These are phyloP conservation scores for Sanghuangporus weigelae DNA, from an alignment of 1,284 basidiomycete genomes.

Conservation along the genomic window DNA sequence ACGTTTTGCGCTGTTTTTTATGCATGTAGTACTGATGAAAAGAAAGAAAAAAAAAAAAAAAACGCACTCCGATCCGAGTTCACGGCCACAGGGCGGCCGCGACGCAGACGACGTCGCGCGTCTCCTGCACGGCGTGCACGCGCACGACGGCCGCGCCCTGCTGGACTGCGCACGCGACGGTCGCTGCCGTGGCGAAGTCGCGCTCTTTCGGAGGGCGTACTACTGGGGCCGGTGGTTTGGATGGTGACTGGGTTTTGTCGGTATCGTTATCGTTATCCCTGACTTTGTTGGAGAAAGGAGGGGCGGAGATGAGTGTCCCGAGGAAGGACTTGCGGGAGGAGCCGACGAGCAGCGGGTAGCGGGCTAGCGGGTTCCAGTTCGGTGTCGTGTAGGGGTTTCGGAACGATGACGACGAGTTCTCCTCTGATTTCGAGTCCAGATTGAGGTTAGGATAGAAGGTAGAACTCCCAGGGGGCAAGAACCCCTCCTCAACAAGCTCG, in stretches of 20 bases:
- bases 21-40: too few species aligned
- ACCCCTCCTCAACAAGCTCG: conserved; percentile 39
- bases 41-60: too few species aligned
- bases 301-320: conserved; percentile 51
- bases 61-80: neutral
- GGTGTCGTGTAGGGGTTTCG: neutral
- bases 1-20: too few species aligned
- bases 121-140: conserved; percentile 79
- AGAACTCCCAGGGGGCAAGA: conserved; percentile 18
- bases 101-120: conserved; percentile 55
- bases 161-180: conserved; percentile 72
- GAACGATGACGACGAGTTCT: too few species aligned
- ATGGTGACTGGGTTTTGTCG: too few species aligned
- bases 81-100: conserved; percentile 35
- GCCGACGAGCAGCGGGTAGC: conserved; percentile 75
- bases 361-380: conserved; percentile 47
- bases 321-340: conserved; percentile 83
- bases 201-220: conserved; percentile 59
- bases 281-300: conserved; percentile 6
- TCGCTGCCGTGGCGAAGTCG: conserved; percentile 77
- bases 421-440: neutral
- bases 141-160: conserved; percentile 73
- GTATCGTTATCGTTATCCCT: too few species aligned
- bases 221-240: too few species aligned
- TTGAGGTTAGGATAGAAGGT: neutral